A percentile compares a stretch with the other conserved stretches of the same genome.
Evolutionary conservation across 225 moss, liverwort and hornwort genomes (phyloP).

Genomic region (Asterella californica): DNA sequence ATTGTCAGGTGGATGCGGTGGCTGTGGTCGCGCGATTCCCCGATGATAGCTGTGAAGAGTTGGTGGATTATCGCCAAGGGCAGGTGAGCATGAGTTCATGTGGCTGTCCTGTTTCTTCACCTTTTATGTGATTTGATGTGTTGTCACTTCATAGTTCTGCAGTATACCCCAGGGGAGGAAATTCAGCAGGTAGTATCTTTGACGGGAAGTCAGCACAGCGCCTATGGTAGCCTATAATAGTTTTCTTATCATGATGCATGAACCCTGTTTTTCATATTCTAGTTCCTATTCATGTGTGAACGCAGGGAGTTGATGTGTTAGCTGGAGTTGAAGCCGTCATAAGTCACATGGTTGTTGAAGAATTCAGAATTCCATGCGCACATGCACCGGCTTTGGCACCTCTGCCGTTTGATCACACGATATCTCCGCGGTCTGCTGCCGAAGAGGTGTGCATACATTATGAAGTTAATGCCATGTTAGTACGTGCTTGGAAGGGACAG

Average conservation of each 20-base stretch:
- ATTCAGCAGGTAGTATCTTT: background rate
- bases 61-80: conserved; percentile 86
- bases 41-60: conserved; percentile 72
- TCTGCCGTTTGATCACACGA: conserved; percentile 71
- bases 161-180: background rate
- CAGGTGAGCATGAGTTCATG: conserved; percentile 46
- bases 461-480: background rate
- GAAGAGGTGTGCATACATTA: conserved; percentile 54
- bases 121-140: background rate
- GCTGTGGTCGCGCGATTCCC: conserved; percentile 92
- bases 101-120: background rate
- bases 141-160: background rate
- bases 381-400: conserved; percentile 85
- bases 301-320: conserved; percentile 86
- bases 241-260: background rate
- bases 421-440: conserved; percentile 87
- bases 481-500: no score
- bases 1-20: conserved; percentile 68
- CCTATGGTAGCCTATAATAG: no score
- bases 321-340: conserved; percentile 95
- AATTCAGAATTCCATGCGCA: conserved; percentile 79
- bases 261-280: background rate
- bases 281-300: background rate
- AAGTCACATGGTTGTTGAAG: conserved; percentile 84
- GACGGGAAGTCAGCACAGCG: background rate